Percentiles rank a stretch among this genome's conserved stretches.
Conservation (phyloP, 2,329 filamentous ascomycete genomes). For the Diaporthe amygdali region DNA sequence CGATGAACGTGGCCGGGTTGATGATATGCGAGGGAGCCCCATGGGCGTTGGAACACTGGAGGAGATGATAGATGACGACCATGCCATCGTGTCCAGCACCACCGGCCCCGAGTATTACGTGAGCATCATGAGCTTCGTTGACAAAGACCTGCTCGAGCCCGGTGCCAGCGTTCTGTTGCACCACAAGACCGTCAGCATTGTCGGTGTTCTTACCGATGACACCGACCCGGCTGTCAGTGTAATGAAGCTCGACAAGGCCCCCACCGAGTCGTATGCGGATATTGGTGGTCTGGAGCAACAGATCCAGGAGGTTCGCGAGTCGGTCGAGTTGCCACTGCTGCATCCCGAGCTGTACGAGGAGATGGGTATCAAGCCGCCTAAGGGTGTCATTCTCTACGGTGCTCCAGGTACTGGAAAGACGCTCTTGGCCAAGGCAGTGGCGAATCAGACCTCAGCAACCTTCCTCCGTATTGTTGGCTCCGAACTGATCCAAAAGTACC, state of each 20-base stretch:
- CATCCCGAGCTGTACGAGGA: constrained; percentile 98
- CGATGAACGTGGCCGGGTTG: constrained; percentile 91
- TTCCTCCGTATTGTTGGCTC: constrained; percentile 97
- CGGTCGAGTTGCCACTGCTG: constrained; percentile 90
- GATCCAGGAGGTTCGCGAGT: constrained; percentile 97
- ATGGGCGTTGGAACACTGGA: constrained; percentile 98
- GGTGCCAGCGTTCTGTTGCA: constrained; percentile 94
- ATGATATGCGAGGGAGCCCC: constrained; percentile 97
- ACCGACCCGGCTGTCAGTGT: constrained; percentile 94
- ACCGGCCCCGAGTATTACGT: constrained; percentile 99
- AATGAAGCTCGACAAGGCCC: constrained; percentile 99
- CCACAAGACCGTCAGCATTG: constrained; percentile 97
- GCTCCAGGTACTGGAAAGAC: constrained; percentile 97
- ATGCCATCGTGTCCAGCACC: constrained; percentile 96
- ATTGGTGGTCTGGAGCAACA: constrained; percentile 95
- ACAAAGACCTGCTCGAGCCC: constrained; percentile 96
- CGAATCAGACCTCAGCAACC: constrained; percentile 98
- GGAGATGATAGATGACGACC: constrained; percentile 99
- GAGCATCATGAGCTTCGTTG: constrained; percentile 99
- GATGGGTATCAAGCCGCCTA: constrained; percentile 99
- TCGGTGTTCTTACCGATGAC: constrained; percentile 95
- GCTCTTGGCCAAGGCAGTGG: constrained; percentile 92
- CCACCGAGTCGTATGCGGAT: constrained; percentile 97
- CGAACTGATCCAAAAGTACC: constrained; percentile 97
- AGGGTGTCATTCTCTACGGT: constrained; percentile 98